These are phyloP conservation scores for Athelia sp. DNA, from an alignment of 1,284 basidiomycete species.

Conservation along the genomic window DNA sequence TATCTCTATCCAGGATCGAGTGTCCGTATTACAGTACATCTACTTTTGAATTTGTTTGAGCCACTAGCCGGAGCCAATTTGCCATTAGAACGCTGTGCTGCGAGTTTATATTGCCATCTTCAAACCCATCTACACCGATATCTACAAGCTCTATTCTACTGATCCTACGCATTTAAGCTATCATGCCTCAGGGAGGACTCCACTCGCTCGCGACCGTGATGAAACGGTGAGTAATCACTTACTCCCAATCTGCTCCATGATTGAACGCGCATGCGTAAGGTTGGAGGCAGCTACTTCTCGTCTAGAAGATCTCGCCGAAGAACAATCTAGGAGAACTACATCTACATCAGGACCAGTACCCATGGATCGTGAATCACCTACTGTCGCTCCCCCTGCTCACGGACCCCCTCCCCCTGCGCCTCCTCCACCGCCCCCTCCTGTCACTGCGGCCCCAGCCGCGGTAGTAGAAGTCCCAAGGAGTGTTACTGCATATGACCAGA, in stretches of 20 bases:
- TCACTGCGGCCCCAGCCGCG: constrained; percentile 30
- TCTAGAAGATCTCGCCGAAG: constrained; percentile 84
- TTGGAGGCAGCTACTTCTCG: constrained; percentile 92
- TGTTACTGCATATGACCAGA: constrained; percentile 73
- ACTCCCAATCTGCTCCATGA: background rate
- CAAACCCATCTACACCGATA: background rate
- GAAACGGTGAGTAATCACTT: constrained; percentile 57
- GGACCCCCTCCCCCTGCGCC: constrained; percentile 37
- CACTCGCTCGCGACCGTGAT: constrained; percentile 77
- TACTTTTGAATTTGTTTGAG: too few species aligned
- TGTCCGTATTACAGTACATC: background rate
- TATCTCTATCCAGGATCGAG: background rate
- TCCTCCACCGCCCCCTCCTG: constrained; percentile 27
- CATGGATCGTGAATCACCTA: constrained; percentile 14
- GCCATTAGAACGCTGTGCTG: too few species aligned
- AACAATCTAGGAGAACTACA: constrained; percentile 27
- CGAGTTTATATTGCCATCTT: too few species aligned
- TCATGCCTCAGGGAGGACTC: constrained; percentile 42
- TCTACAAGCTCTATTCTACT: background rate
- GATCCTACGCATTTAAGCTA: constrained; percentile 1
- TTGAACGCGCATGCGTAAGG: constrained; percentile 32
- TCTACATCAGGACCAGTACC: constrained; percentile 12
- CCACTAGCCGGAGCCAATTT: too few species aligned
- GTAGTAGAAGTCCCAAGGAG: constrained; percentile 46
- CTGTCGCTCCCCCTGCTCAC: constrained; percentile 26